Conservation (phyloP, 1,284 basidiomycete species). For the Lignosus rhinocerotis region DNA sequence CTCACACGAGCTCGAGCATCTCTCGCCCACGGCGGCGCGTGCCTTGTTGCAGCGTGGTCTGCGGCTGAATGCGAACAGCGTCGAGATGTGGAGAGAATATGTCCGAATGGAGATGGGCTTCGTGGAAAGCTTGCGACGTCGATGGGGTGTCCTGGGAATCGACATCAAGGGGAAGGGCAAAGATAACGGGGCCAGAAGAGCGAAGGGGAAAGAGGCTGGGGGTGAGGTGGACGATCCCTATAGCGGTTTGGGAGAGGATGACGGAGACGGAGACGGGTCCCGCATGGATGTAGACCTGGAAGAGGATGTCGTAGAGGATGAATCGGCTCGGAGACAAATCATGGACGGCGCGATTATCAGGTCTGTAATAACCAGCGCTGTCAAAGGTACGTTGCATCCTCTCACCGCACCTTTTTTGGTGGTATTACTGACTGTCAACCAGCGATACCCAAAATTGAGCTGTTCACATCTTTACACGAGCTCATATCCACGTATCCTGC, state of each 20-base stretch:
- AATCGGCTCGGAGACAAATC: conserved; percentile 57
- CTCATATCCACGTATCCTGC: conserved; percentile 59
- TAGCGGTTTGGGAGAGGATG: conserved; percentile 32
- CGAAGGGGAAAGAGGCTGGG: conserved; percentile 21
- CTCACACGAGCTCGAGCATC: conserved; percentile 79
- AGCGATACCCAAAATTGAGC: conserved; percentile 60
- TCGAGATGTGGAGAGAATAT: conserved; percentile 85
- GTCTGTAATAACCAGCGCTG: conserved; percentile 64
- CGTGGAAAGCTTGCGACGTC: conserved; percentile 78
- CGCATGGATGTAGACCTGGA: conserved; percentile 49
- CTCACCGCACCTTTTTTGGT: not conserved
- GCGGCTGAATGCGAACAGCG: conserved; percentile 69
- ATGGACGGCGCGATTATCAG: conserved; percentile 73
- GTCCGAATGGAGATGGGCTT: conserved; percentile 91
- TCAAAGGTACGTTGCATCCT: conserved; percentile 50
- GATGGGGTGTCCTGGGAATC: conserved; percentile 82
- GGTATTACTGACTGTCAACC: conserved; percentile 6
- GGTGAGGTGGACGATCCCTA: conserved; percentile 21
- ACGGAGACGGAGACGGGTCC: conserved; percentile 42
- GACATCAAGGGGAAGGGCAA: conserved; percentile 33
- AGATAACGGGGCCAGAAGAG: conserved; percentile 23
- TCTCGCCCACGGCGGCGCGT: conserved; percentile 81
- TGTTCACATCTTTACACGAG: conserved; percentile 58
- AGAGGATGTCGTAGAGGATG: conserved; percentile 42
- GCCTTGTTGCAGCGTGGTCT: conserved; percentile 86